phyloP scores from a whole-genome alignment of 2,329 filamentous ascomycete genomes.

The Calonectria pteridis region DNA sequence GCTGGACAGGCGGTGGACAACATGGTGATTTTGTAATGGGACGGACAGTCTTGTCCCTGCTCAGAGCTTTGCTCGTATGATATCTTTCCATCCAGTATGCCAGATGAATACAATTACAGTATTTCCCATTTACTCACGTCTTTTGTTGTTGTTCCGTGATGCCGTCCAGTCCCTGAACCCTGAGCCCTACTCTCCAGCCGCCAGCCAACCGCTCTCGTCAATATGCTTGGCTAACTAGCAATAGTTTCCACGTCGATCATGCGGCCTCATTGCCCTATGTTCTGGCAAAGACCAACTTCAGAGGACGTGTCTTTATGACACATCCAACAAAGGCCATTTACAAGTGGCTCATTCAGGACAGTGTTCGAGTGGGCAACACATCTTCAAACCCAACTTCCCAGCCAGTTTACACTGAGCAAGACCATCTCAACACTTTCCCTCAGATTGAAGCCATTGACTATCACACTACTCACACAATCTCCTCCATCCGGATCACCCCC shows the following conservation, averaged over 20 bases:
- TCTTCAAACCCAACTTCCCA: conserved; percentile 74
- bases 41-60: conserved; percentile 30
- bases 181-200: conserved; percentile 29
- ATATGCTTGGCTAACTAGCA: conserved; percentile 42
- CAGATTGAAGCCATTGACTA: conserved; percentile 98
- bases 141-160: conserved; percentile 44
- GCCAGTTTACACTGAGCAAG: conserved; percentile 93
- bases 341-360: conserved; percentile 99
- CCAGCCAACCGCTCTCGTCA: conserved; percentile 18
- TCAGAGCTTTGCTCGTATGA: conserved; percentile 39
- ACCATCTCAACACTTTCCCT: conserved; percentile 93
- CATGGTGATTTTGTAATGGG: conserved; percentile 44
- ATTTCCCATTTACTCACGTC: conserved; percentile 40
- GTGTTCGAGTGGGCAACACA: conserved; percentile 86
- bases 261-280: conserved; percentile 99
- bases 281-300: conserved; percentile 97
- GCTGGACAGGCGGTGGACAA: conserved; percentile 47
- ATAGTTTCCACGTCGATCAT: conserved; percentile 97
- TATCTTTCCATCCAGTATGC: conserved; percentile 48
- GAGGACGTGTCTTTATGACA: conserved; percentile 97
- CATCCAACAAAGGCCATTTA: conserved; percentile 99
- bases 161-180: conserved; percentile 40
- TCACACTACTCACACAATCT: conserved; percentile 97
- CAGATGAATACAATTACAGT: conserved; percentile 56
- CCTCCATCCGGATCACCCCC: conserved; percentile 95